A percentile compares a stretch with the other conserved stretches of the same genome.
These are phyloP conservation scores for Talaromyces trachyspermus DNA, from an alignment of 495 filamentous ascomycete species.

Conservation along the genomic window DNA sequence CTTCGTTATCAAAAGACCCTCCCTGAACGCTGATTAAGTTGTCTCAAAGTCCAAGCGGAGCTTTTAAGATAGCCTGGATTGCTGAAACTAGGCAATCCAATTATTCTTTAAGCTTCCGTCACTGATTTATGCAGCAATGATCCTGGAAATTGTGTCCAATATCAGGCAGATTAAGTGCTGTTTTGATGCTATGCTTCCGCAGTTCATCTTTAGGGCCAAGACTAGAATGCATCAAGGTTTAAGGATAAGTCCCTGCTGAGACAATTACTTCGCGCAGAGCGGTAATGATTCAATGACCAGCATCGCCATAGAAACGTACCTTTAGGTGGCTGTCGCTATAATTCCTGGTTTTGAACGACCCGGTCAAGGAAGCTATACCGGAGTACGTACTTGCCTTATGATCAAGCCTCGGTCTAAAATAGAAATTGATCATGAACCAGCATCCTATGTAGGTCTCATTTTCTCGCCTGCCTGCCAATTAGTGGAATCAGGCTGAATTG, in stretches of 20 bases:
- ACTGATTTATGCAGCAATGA: conserved; percentile 42
- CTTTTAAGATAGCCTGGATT: conserved; percentile 17
- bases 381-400: too few species aligned
- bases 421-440: too few species aligned
- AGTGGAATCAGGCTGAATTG: too few species aligned
- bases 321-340: too few species aligned
- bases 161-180: conserved; percentile 37
- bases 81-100: conserved; percentile 21
- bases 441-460: too few species aligned
- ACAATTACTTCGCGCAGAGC: conserved; percentile 39
- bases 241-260: conserved; percentile 35
- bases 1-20: conserved; percentile 1
- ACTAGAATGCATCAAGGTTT: conserved; percentile 43
- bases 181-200: conserved; percentile 36
- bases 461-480: too few species aligned
- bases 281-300: conserved; percentile 26
- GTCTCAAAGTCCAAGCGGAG: conserved; percentile 14
- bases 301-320: too few species aligned
- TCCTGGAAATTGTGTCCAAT: conserved; percentile 55
- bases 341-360: too few species aligned
- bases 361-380: too few species aligned
- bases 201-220: conserved; percentile 40
- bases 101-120: conserved; percentile 29
- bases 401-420: too few species aligned
- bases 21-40: not conserved